Evolutionary conservation across 1,284 basidiomycete species (phyloP), one percentile per base, ranked within the genome.

Genomic region (Porodaedalea pini): DNA sequence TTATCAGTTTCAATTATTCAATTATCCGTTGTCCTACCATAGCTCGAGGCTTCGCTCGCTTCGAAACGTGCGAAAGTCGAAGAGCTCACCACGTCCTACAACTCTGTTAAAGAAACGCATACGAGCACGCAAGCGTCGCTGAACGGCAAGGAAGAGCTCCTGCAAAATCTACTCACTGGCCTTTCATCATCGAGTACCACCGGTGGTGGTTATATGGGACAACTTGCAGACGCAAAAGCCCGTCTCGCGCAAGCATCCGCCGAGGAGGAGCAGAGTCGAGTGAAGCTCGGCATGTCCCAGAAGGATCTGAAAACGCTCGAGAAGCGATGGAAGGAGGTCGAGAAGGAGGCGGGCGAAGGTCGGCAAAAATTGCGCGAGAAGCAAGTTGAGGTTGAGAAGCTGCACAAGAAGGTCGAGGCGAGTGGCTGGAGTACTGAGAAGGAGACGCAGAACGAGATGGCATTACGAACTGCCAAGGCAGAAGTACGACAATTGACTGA

Each of bases 161-260:
- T 99, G 0, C 96, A 98, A 70, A 94, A 92, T 0, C 82, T 99
- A 8, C 80, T 96, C 41, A 99, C 96, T 0, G 97, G 97, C 48
- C 83, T 99, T 17, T 88, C 90, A 0, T 79, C 81, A 1, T 85
- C 84, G 5, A 81, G 79, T 37, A 79, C 78, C 39, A 81, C 84
- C 3, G 89, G 93, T 7, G 94, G 95, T 8, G 95, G 95, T 0
- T 99, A 98, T 71, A 89, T 98, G 83, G 97, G 95, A 27, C 94
- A 98, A 69, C 82, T 99, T 25, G 92, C 94, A 1, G 88, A 92
- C n/a, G 92, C 94, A 0, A 85, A 86, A 62, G 83, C 83, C 1
- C 82, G 85, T 7, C 76, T 90, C 1, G 85, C 92, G 0, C 86
- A 91, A 44, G 88, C 88, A 0, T 76, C 81, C 4, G 88, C 94